A percentile compares a stretch with the other conserved stretches of the same genome.
phyloP scores from a whole-genome alignment of 805 yeast genomes.

The Sugiyamaella chiloensis region DNA sequence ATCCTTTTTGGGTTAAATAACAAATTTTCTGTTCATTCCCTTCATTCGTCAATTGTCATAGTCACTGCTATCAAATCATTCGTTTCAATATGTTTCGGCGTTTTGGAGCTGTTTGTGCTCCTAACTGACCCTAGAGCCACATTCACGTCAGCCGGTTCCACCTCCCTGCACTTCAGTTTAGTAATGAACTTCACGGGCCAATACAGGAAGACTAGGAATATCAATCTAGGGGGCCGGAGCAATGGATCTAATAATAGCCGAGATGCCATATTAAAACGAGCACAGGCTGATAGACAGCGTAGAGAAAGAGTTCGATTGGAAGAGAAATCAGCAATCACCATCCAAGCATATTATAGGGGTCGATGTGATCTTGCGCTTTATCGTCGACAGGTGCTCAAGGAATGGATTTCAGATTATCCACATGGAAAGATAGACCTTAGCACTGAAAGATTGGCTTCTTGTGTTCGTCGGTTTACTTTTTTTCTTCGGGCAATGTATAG shows the following conservation, averaged over 20 bases:
- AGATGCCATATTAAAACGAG: constrained; percentile 52
- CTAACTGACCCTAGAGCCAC: too few relatives aligned
- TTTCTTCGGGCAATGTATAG: not conserved
- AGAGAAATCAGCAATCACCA: constrained; percentile 44
- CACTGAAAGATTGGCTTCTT: not conserved
- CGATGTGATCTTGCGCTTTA: constrained; percentile 34
- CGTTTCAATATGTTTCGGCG: too few relatives aligned
- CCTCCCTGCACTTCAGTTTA: not conserved
- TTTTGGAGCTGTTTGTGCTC: too few relatives aligned
- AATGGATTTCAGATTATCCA: constrained; percentile 30
- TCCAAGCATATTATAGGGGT: constrained; percentile 51
- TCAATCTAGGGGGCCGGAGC: constrained; percentile 63
- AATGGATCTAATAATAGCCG: constrained; percentile 34
- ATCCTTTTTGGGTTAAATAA: too few relatives aligned
- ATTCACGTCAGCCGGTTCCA: too few relatives aligned
- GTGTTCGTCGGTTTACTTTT: not conserved
- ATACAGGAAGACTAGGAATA: constrained; percentile 51
- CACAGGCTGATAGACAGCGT: constrained; percentile 61
- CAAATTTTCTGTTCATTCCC: too few relatives aligned
- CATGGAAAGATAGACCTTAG: not conserved
- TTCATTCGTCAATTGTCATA: too few relatives aligned
- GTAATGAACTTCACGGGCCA: constrained; percentile 62
- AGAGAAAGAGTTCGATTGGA: constrained; percentile 56
- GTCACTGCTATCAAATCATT: too few relatives aligned
- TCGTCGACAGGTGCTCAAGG: constrained; percentile 32